Evolutionary conservation across 106 monocot species (phyloP), one percentile per base, ranked within the genome.

Genomic region (Agapanthus africanus): DNA sequence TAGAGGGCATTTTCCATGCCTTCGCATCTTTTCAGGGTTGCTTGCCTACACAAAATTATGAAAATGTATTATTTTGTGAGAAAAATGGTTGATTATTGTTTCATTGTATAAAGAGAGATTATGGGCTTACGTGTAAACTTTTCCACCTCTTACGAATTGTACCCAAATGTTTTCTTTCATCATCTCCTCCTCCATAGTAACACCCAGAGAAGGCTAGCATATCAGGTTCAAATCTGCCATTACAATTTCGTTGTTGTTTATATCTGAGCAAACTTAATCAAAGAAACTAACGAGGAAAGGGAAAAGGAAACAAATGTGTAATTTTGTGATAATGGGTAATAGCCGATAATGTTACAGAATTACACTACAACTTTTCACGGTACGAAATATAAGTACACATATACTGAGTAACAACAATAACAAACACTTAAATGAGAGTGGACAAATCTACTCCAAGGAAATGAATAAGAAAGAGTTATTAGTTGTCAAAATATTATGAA

Each of bases 191-290:
- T n/a, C 87, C 91, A 78, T 91, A 91, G 75, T 91, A 84, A 72
- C 91, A 91, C 27, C 91, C 91, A 76, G 91, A 87, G 68, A 91
- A 91, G 11, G 91, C 91, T 36, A 91, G 91, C 91, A 91, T 91
- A 64, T 91, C 91, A 30, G 87, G 84, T 68, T 91, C 91, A 75
- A 80, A 91, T 79, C 91, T 91, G 87, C 18, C 28, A 70, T 66
- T 64, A 64, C 8, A 39, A n/a, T n/a, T n/a, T n/a, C n/a, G n/a
- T n/a, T n/a, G n/a, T n/a, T n/a, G n/a, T n/a, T n/a, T n/a, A n/a
- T n/a, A n/a, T n/a, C n/a, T n/a, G n/a, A n/a, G n/a, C n/a, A n/a
- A n/a, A n/a, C n/a, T n/a, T n/a, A n/a, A n/a, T n/a, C n/a, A n/a
- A n/a, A n/a, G n/a, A n/a, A n/a, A n/a, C n/a, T n/a, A n/a, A n/a